These are phyloP conservation scores for Saxophila tyrrhenica DNA, from an alignment of 495 filamentous ascomycete genomes.

Conservation along the genomic window DNA sequence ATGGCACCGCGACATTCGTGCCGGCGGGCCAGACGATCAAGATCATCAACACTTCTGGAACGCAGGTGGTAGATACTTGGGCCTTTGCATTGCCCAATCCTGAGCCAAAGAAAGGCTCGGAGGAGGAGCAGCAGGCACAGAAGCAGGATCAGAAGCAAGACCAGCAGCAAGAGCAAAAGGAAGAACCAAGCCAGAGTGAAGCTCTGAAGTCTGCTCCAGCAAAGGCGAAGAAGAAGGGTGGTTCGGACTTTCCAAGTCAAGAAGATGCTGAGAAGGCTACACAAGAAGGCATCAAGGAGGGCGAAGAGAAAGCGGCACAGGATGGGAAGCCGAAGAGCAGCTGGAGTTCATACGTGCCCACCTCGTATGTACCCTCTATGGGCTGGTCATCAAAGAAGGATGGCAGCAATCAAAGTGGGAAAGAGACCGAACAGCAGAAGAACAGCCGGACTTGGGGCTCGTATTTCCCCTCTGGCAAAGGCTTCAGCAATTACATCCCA, in stretches of 20 bases:
- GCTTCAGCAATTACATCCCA: slow-evolving; percentile 27
- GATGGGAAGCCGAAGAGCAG: slow-evolving; percentile 13
- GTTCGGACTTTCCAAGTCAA: slow-evolving; percentile 13
- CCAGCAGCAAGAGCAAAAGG: slow-evolving; percentile 1
- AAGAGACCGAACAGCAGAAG: slow-evolving; percentile 22
- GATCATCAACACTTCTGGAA: slow-evolving; percentile 41
- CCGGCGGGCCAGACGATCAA: slow-evolving; percentile 34
- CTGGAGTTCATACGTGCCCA: slow-evolving; percentile 20
- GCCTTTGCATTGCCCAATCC: slow-evolving; percentile 33
- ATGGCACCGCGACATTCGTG: slow-evolving; percentile 34
- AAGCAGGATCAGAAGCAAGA: background rate
- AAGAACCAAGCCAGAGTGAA: slow-evolving; percentile 3
- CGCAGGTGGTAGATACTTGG: slow-evolving; percentile 44
- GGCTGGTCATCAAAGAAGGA: slow-evolving; percentile 2
- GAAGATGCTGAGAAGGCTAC: slow-evolving; percentile 19
- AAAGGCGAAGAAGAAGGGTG: slow-evolving; percentile 10
- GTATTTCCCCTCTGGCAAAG: slow-evolving; percentile 28
- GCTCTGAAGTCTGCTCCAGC: slow-evolving; percentile 8
- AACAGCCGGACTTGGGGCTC: slow-evolving; percentile 27
- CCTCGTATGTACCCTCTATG: slow-evolving; percentile 15
- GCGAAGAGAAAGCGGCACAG: slow-evolving; percentile 4
- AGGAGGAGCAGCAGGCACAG: slow-evolving; percentile 3
- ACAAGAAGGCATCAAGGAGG: slow-evolving; percentile 6
- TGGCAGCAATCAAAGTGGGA: background rate
- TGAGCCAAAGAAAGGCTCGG: slow-evolving; percentile 7